Conservation (phyloP, 2,329 filamentous ascomycete genomes). For the Botryotinia convoluta region DNA sequence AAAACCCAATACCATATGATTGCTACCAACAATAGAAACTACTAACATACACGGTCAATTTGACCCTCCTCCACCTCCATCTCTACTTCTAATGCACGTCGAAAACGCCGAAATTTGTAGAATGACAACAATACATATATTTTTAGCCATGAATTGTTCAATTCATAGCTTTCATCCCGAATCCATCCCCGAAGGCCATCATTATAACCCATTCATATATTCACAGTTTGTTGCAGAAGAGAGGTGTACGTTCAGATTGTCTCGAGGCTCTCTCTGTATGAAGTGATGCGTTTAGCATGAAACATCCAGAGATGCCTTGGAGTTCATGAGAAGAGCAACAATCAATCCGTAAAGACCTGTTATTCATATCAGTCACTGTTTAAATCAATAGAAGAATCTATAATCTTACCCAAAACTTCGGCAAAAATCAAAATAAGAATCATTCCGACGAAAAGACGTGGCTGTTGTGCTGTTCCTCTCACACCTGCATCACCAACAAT, state of each 20-base stretch:
- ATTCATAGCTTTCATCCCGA: conserved; percentile 26
- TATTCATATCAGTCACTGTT: conserved; percentile 33
- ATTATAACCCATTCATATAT: conserved; percentile 30
- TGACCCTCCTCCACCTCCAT: conserved; percentile 32
- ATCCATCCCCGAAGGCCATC: conserved; percentile 32
- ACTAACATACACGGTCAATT: conserved; percentile 38
- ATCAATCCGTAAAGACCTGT: conserved; percentile 97
- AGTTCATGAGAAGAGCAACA: conserved; percentile 99
- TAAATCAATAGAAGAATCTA: background rate
- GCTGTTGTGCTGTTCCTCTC: conserved; percentile 72
- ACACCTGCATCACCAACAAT: conserved; percentile 89
- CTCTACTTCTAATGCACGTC: conserved; percentile 39
- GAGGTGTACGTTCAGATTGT: conserved; percentile 33
- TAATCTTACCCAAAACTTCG: conserved; percentile 71
- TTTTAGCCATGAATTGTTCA: conserved; percentile 31
- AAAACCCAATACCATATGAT: conserved; percentile 28
- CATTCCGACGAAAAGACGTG: conserved; percentile 72
- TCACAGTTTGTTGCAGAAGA: conserved; percentile 33
- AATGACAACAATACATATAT: conserved; percentile 37
- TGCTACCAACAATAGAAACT: conserved; percentile 35
- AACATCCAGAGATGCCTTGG: conserved; percentile 69
- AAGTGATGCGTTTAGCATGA: conserved; percentile 50
- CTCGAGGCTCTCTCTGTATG: conserved; percentile 31
- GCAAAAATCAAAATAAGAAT: conserved; percentile 83
- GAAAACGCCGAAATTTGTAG: conserved; percentile 36